A percentile compares a stretch with the other conserved stretches of the same genome.
These are phyloP conservation scores for Clarireedia monteithiana DNA, from an alignment of 2,329 filamentous ascomycete genomes.

Conservation along the genomic window DNA sequence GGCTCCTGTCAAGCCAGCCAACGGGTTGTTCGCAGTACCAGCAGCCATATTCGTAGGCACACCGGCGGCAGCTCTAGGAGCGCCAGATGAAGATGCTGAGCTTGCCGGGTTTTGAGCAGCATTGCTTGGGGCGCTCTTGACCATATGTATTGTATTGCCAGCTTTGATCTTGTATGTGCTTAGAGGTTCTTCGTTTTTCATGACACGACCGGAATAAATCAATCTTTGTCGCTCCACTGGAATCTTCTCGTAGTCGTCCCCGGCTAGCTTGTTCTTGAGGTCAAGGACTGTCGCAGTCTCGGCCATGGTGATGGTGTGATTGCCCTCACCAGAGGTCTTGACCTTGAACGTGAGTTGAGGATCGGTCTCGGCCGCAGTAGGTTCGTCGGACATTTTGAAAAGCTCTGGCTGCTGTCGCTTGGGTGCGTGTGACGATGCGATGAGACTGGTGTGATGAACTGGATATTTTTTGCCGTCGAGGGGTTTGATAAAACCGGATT, in stretches of 20 bases:
- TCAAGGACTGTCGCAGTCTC: slow-evolving; percentile 71
- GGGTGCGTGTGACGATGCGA: background rate
- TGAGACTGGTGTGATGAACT: background rate
- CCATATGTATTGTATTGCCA: slow-evolving; percentile 91
- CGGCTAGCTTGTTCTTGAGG: slow-evolving; percentile 81
- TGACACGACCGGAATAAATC: slow-evolving; percentile 93
- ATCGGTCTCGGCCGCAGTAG: slow-evolving; percentile 46
- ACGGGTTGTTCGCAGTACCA: slow-evolving; percentile 77
- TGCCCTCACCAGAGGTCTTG: slow-evolving; percentile 89
- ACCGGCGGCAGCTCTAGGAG: slow-evolving; percentile 43
- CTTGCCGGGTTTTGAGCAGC: slow-evolving; percentile 40
- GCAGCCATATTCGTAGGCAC: slow-evolving; percentile 73
- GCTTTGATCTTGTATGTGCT: slow-evolving; percentile 89
- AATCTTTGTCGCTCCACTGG: slow-evolving; percentile 83
- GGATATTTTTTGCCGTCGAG: too few relatives aligned
- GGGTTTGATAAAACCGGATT: too few relatives aligned
- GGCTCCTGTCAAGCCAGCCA: slow-evolving; percentile 85
- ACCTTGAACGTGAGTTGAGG: slow-evolving; percentile 89
- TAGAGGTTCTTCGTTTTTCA: slow-evolving; percentile 89
- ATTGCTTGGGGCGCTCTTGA: slow-evolving; percentile 84
- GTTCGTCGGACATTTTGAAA: slow-evolving; percentile 47
- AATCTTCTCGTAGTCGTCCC: slow-evolving; percentile 75
- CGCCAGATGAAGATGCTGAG: slow-evolving; percentile 27
- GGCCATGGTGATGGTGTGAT: slow-evolving; percentile 74
- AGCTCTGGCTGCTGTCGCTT: background rate